Percentiles rank a stretch among this genome's conserved stretches.
Evolutionary conservation across 2,329 filamentous ascomycete species (phyloP).

Genomic region (Fusarium armeniacum): DNA sequence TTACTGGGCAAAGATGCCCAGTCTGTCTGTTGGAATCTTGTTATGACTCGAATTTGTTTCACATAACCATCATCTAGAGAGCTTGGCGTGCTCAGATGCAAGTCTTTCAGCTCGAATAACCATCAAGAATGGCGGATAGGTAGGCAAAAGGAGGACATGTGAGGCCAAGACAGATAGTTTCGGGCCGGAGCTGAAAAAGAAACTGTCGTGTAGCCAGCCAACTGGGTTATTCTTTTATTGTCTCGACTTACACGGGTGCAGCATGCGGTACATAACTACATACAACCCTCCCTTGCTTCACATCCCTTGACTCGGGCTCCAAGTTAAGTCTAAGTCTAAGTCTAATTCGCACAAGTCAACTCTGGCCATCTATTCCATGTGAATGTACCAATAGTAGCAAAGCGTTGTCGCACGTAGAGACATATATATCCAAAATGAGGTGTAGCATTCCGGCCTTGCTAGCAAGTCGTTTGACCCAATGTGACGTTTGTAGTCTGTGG

Average conservation of each 20-base stretch:
- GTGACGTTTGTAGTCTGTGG: conserved; percentile 8
- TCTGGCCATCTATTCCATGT: neutral
- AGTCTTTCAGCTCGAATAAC: neutral
- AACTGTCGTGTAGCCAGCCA: neutral
- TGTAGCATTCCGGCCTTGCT: conserved; percentile 4
- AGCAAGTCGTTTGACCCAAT: conserved; percentile 25
- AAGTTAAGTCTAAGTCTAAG: conserved; percentile 26
- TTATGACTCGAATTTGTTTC: conserved; percentile 7
- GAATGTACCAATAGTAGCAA: conserved; percentile 17
- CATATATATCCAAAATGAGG: conserved; percentile 5
- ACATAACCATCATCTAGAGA: neutral
- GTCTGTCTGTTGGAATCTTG: conserved; percentile 15
- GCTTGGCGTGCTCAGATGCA: neutral
- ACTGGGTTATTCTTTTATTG: neutral
- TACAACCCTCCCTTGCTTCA: conserved; percentile 18
- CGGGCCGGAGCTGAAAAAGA: neutral
- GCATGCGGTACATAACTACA: neutral
- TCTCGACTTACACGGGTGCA: conserved; percentile 17
- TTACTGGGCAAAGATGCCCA: conserved; percentile 8
- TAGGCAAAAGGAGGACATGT: neutral
- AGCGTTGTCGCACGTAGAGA: conserved; percentile 29
- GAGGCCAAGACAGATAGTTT: neutral
- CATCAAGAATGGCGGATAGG: neutral
- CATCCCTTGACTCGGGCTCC: conserved; percentile 7
- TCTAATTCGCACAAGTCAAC: conserved; percentile 5